These are phyloP conservation scores for Zygotorulaspora sp. DNA, from an alignment of 805 yeast species.

Conservation along the genomic window DNA sequence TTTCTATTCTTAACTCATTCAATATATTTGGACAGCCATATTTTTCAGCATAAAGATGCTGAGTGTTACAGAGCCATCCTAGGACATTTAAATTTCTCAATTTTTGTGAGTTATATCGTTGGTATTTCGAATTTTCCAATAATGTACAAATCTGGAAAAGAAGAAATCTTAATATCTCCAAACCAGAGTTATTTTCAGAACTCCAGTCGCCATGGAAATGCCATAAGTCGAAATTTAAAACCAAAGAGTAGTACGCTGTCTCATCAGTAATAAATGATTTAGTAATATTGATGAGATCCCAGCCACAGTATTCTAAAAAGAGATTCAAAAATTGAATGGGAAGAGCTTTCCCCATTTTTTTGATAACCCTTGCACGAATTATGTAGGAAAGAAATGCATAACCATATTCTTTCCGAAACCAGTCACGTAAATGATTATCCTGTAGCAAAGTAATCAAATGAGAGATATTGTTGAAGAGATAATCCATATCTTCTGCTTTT, in stretches of 20 bases:
- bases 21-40: conserved; percentile 38
- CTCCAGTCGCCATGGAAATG: conserved; percentile 24
- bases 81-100: conserved; percentile 49
- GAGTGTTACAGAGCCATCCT: conserved; percentile 30
- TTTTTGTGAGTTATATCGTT: conserved; percentile 47
- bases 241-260: conserved; percentile 51
- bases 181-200: conserved; percentile 21
- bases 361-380: conserved; percentile 13
- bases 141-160: conserved; percentile 57
- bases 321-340: conserved; percentile 44
- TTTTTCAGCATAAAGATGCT: conserved; percentile 35
- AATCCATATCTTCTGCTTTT: conserved; percentile 10
- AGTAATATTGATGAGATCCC: conserved; percentile 44
- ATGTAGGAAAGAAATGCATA: conserved; percentile 22
- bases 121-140: conserved; percentile 48
- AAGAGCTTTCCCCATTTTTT: conserved; percentile 26
- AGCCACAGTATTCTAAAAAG: conserved; percentile 53
- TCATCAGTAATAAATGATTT: conserved; percentile 56
- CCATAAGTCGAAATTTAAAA: conserved; percentile 64
- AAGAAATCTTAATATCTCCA: conserved; percentile 48
- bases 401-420: conserved; percentile 23
- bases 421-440: conserved; percentile 12
- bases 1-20: conserved; percentile 35
- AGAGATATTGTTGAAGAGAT: conserved; percentile 14
- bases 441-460: conserved; percentile 21